A percentile compares a stretch with the other conserved stretches of the same genome.
phyloP scores from a whole-genome alignment of 345 rosid genomes.

The Carallia pectinifolia region DNA sequence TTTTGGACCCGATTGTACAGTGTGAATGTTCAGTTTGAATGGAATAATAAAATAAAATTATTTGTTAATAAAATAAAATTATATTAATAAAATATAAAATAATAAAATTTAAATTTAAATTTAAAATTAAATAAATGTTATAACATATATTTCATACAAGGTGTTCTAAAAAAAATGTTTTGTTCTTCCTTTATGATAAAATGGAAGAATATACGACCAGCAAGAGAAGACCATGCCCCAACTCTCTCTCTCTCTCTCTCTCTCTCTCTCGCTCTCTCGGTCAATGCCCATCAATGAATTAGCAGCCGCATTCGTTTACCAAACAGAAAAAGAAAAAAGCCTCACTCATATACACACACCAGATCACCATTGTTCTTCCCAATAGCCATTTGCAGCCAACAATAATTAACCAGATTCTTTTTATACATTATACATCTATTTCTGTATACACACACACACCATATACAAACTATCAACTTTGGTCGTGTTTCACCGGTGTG shows the following conservation, averaged over 20 bases:
- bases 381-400: not conserved
- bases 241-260: conserved; percentile 12
- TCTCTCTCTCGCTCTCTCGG: too few species aligned
- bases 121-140: too few species aligned
- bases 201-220: conserved; percentile 12
- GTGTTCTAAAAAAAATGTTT: too few species aligned
- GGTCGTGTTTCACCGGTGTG: not conserved
- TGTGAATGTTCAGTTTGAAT: too few species aligned
- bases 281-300: too few species aligned
- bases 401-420: not conserved
- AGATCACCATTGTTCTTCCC: not conserved
- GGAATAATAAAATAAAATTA: too few species aligned
- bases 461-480: not conserved
- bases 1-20: too few species aligned
- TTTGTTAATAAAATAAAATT: too few species aligned
- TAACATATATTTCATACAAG: too few species aligned
- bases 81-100: too few species aligned
- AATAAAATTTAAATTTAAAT: too few species aligned
- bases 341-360: not conserved
- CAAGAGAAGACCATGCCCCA: conserved; percentile 9
- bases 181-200: too few species aligned
- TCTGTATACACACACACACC: not conserved
- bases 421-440: not conserved
- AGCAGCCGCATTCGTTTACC: conserved; percentile 38
- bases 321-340: not conserved